phyloP scores from a whole-genome alignment of 208 protist species.

The Acanthamoeba sp. region DNA sequence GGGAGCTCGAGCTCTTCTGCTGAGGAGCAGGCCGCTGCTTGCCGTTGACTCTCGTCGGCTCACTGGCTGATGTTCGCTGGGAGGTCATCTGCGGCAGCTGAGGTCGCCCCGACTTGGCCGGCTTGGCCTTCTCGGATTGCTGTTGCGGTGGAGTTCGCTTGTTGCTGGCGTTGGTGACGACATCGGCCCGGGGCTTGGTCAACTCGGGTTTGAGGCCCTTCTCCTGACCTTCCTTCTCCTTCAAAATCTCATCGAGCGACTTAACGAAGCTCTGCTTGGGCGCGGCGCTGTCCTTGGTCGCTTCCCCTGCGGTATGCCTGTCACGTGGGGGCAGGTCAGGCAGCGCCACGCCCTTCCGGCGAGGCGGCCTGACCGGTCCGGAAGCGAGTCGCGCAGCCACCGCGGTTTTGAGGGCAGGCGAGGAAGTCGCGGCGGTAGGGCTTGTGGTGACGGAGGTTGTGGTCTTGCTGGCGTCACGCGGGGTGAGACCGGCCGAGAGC shows the following conservation, averaged over 20 bases:
- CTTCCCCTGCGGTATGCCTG: background rate
- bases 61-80: background rate
- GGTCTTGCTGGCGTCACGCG: slow-evolving; percentile 1
- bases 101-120: background rate
- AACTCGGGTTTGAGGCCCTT: background rate
- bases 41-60: background rate
- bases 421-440: background rate
- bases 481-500: background rate
- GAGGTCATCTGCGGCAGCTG: background rate
- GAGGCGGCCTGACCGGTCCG: background rate
- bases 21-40: background rate
- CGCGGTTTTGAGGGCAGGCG: background rate
- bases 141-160: background rate
- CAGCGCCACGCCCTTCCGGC: background rate
- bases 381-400: background rate
- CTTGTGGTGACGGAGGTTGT: background rate
- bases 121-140: background rate
- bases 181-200: background rate
- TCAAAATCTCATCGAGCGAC: slow-evolving; percentile 4
- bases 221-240: background rate
- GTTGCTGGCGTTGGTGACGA: background rate
- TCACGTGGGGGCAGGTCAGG: background rate
- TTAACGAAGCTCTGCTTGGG: background rate
- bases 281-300: background rate
- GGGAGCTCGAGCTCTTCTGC: background rate